Percentiles rank a stretch among this genome's conserved stretches.
phyloP scores from a whole-genome alignment of 495 filamentous ascomycete species.

The Penicillium argentinense region DNA sequence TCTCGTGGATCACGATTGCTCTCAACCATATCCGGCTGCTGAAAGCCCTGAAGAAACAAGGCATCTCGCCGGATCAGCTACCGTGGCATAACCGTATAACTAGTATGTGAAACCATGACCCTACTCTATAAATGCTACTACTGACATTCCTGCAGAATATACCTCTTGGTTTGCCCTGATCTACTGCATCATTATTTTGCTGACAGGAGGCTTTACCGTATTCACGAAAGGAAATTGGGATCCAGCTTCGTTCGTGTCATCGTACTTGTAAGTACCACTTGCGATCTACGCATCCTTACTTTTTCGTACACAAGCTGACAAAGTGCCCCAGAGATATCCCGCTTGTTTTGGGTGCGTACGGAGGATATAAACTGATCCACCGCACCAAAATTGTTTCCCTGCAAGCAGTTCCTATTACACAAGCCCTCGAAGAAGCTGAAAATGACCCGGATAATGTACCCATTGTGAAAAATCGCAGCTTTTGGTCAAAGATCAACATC shows the following conservation, averaged over 20 bases:
- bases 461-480: constrained; percentile 14
- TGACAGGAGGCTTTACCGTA: constrained; percentile 64
- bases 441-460: constrained; percentile 35
- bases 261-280: constrained; percentile 32
- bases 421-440: constrained; percentile 32
- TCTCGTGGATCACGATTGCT: constrained; percentile 56
- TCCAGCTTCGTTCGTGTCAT: constrained; percentile 33
- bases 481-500: constrained; percentile 28
- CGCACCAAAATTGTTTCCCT: constrained; percentile 35
- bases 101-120: too few species aligned
- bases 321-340: constrained; percentile 38
- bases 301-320: background rate
- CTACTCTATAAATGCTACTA: too few species aligned
- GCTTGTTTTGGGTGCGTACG: constrained; percentile 42
- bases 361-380: constrained; percentile 41
- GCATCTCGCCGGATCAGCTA: constrained; percentile 41
- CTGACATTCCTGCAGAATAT: constrained; percentile 38
- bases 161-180: constrained; percentile 51
- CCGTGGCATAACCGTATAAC: constrained; percentile 50
- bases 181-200: constrained; percentile 50
- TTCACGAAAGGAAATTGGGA: constrained; percentile 47
- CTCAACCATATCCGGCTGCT: constrained; percentile 59
- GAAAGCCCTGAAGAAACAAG: constrained; percentile 51
- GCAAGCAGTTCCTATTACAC: constrained; percentile 29
- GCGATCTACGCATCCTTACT: background rate